Percentiles rank a stretch among this genome's conserved stretches.
phyloP scores from a whole-genome alignment of 257 asterid genomes.

The Nicotiana tomentosiformis region DNA sequence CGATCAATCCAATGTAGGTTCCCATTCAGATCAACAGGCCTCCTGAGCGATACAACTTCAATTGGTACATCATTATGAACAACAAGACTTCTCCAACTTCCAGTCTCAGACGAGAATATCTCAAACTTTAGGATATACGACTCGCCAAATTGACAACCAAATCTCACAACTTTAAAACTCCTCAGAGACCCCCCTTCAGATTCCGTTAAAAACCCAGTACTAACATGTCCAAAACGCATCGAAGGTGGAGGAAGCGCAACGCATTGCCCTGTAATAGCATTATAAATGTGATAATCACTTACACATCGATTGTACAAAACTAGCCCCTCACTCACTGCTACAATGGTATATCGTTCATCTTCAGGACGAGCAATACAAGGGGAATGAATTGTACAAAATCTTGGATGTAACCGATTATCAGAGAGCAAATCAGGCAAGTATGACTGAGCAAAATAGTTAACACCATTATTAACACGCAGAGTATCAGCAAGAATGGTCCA shows the following conservation, averaged over 20 bases:
- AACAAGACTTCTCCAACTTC: background rate
- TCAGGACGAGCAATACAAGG: background rate
- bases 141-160: conserved; percentile 1
- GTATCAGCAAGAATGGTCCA: conserved; percentile 2
- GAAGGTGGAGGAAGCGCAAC: background rate
- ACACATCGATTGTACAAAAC: background rate
- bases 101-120: conserved; percentile 5
- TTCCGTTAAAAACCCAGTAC: background rate
- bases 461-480: background rate
- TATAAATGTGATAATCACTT: background rate
- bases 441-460: background rate
- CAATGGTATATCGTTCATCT: background rate
- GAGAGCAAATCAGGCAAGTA: background rate
- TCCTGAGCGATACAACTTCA: background rate
- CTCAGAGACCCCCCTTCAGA: background rate
- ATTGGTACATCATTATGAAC: background rate
- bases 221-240: background rate
- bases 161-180: background rate
- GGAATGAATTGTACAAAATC: background rate
- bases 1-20: conserved; percentile 13
- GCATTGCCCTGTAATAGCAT: background rate
- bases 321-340: conserved; percentile 1
- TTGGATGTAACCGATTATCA: background rate
- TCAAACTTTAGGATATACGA: conserved; percentile 3
- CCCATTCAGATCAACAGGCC: conserved; percentile 2